Base-by-base conservation (phyloP, 2,329 filamentous ascomycete species). In the Calonectria pseudoreteaudii region DNA sequence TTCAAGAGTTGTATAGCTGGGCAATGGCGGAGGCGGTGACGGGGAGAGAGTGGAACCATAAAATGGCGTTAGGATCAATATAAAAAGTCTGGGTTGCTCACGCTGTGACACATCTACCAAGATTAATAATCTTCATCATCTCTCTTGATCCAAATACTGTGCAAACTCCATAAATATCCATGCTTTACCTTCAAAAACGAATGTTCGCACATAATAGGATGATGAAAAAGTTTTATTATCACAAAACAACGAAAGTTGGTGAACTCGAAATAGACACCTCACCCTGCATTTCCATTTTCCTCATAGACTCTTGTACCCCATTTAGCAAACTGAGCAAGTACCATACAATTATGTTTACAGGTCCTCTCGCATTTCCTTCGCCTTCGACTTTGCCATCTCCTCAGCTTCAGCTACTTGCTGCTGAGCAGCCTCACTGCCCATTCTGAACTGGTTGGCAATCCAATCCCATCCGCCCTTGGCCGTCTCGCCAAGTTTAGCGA, bases 401-500 rank as follows among this genome's bases (percentile, higher is more conserved):
- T 82, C 79, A 3, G 80, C 79, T 70, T 87, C 82, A 3, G 79
- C 80, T 16, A 86, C 87, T 82, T 89, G 87, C 79, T 89, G 77
- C 81, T 88, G 86, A 0, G 89, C 89, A 23, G 83, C 86, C 26
- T 89, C 85, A 1, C 86, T 84, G 0, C 90, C 90, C 8, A 87
- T 76, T 41, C 84, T 84, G 20, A 91, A 81, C 78, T 91, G 89
- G 41, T 82, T 80, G 66, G 86, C 74, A 69, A 90, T 82, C 90
- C 90, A 92, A 73, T 88, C 86, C 84, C 87, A 88, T 31, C 86
- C 85, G 30, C 84, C 84, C 77, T 86, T 84, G 74, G 88, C 83
- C 64, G 83, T 85, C 75, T 90, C 89, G 72, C 85, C 84, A 71
- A 94, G 79, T 84, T 93, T 93, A 81, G 92, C 92, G 76, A 92